Base-by-base conservation (phyloP, 371 early-diverging fungal genomes). In the Syncephalastrum contaminatum region DNA sequence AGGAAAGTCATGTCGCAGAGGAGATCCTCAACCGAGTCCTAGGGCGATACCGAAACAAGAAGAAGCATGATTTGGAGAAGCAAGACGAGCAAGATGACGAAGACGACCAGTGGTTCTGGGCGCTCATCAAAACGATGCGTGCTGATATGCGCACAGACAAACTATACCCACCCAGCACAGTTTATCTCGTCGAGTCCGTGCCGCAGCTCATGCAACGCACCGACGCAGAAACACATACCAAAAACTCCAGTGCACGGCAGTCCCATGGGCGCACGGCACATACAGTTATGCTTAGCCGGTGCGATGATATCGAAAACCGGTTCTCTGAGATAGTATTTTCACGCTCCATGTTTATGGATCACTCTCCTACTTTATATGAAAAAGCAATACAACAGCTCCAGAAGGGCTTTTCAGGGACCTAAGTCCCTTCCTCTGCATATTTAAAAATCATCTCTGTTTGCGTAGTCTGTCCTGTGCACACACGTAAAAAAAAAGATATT, bases 71-170 rank as follows among this genome's bases (percentile, higher is more conserved):
- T 30, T 12, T 30, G 36, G 36, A 52, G 41, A 36, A 57, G 13
- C 20, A 48, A 13, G 46, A 44, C 19, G 47, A 51, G 15, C 8
- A 30, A 30, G 41, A 45, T 22, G 60, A 74, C 0, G 73, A 75
- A 16, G 66, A 81, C 56, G 77, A 82, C 39, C 86, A 91, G 58
- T 93, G 92, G 92, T 86, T 88, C 55, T 88, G 88, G 88, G 83
- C 89, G 14, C 61, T 90, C 46, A 86, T 90, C 59, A 87, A 90
- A 66, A 89, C 90, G 0, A 75, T 91, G 79, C 79, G 91, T 3
- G 91, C 92, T 0, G 88, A 84, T 49, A 91, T 90, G 91, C 73
- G 78, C 21, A 77, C 85, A 2, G 90, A 89, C 51, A 93, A 93
- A 51, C 72, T 93, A 15, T 89, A 88, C 54, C 93, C 93, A 14